Evolutionary conservation across 495 filamentous ascomycete genomes (phyloP), one percentile per base, ranked within the genome.

Genomic region (Aspergillus biplanus): DNA sequence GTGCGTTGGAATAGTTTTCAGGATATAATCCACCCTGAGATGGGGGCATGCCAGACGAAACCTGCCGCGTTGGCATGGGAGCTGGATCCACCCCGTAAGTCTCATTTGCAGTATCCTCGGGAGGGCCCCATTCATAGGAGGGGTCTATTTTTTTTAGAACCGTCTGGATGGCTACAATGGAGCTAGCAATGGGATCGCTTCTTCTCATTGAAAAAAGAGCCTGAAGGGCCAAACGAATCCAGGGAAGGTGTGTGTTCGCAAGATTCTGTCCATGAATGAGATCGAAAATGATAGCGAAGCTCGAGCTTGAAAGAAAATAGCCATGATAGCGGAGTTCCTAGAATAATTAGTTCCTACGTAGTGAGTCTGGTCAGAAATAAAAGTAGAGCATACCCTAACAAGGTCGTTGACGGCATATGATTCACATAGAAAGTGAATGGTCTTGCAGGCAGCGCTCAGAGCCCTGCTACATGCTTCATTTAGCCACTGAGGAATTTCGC

Each of bases 381-480:
- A 16, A 31, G 34, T 7, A 1, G 21, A 53, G 27, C 55, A 13
- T 73, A 81, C 78, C 64, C 69, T 67, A 16, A 78, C 75, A 31
- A 74, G 56, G 18, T 78, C 75, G 44, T 80, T 81, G 5, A 67
- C 52, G 11, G 65, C 61, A 35, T 71, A 75, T 3, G 76, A 70
- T 56, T 75, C 76, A 33, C 65, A 73, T 4, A 81, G 63, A 50
- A 73, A 70, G 33, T 76, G 75, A 21, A 81, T 76, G 0, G 76
- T 78, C 33, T 73, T 68, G 32, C 72, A 70, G 4, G 78, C 77
- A 0, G 75, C 71, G 9, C 70, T 71, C 6, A 78, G 64, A 7
- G 72, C 70, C 32, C 73, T 63, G n/a, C 72, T 73, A 39, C 78
- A 81, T n/a, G 78, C 78, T 58, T 81, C 76, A 16, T 80, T 76